Evolutionary conservation across 352 stramenopile genomes (phyloP), one percentile per base, ranked within the genome.

Genomic region (Globisporangium nodosum): DNA sequence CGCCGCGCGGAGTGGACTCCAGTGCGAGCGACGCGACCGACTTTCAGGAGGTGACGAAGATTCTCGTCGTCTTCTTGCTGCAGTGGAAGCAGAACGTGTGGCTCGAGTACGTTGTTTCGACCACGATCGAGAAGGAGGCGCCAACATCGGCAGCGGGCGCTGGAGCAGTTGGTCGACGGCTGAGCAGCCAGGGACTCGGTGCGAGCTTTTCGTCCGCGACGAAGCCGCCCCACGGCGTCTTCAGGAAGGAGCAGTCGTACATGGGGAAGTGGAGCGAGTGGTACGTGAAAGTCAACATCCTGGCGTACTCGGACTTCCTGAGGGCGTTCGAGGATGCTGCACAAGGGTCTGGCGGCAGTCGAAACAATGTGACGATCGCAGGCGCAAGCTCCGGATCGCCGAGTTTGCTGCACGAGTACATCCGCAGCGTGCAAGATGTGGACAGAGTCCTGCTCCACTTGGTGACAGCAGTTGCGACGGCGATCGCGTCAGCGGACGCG

Each of bases 31-130:
- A 78, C 56, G 20, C 9, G 9, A 24, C 11, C 5, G 43, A 30
- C n/a, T 30, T 49, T 18, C 43, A 49, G 43, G 43, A 49, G 9
- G 64, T 81, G 13, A 87, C 72, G 3, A 90, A 93, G 50, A 77
- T 93, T 40, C 58, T 90, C 30, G 66, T 94, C 51, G 81, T 93
- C 7, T 96, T 92, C 46, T 66, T 94, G 42, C 58, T 96, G 20
- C 72, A 96, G 55, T 96, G 87, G 87, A 94, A 93, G 56, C 80
- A 92, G 45, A 89, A 94, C 56, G 81, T 96, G 43, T 96, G 87
- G 85, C 65, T 96, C 24, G 85, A 96, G 67, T 96, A 96, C 51
- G 83, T 93, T 18, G 74, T 94, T 4, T 80, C 82, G 4, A 80
- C 78, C 18, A 90, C 83, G 1, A 89, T 72, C 13, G 76, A 88